phyloP scores from a whole-genome alignment of 371 early-diverging fungal species.

The Mortierella sp. region DNA sequence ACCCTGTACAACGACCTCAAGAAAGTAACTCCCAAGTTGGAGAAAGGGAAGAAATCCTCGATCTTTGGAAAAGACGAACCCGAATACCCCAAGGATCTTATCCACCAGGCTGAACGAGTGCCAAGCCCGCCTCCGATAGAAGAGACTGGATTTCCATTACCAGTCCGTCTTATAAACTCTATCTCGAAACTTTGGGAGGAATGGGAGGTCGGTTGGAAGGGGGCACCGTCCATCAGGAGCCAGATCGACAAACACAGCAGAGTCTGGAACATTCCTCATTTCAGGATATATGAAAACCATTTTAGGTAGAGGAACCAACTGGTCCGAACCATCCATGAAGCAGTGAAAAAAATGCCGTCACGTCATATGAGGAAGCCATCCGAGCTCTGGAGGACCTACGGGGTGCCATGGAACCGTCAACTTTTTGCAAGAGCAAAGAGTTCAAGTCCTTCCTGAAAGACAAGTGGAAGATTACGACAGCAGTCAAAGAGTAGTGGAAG shows the following conservation, averaged over 20 bases:
- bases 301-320: not conserved
- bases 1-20: not conserved
- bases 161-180: not conserved
- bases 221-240: not conserved
- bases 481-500: not conserved
- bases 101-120: not conserved
- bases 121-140: not conserved
- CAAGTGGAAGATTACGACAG: not conserved
- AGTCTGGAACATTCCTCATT: not conserved
- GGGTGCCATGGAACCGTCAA: not conserved
- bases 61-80: not conserved
- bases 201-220: constrained; percentile 10
- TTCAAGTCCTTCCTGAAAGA: not conserved
- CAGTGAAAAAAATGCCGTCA: not conserved
- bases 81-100: not conserved
- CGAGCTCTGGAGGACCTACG: not conserved
- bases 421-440: not conserved
- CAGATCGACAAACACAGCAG: not conserved
- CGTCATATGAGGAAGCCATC: not conserved
- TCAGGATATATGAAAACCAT: not conserved
- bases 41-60: not conserved
- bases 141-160: not conserved
- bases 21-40: not conserved
- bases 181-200: constrained; percentile 1
- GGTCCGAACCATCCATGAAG: constrained; percentile 1